A percentile compares a stretch with the other conserved stretches of the same genome.
phyloP scores from a whole-genome alignment of 371 early-diverging fungal species.

The Actinomucor elegans region DNA sequence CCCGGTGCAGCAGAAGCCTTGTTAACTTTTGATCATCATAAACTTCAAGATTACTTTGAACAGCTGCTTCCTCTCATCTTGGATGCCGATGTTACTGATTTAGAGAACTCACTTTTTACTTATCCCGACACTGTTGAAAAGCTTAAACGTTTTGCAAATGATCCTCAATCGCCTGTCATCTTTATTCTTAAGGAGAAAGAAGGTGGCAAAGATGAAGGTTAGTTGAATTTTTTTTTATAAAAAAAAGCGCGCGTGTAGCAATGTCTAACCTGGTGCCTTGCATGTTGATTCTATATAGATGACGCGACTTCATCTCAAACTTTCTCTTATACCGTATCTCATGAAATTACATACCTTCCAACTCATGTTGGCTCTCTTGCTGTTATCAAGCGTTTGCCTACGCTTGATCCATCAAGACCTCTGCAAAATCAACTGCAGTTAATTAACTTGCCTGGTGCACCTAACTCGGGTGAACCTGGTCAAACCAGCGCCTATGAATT shows the following conservation, averaged over 20 bases:
- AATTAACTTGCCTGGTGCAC: constrained; percentile 91
- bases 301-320: constrained; percentile 33
- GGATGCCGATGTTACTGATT: constrained; percentile 65
- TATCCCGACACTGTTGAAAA: constrained; percentile 73
- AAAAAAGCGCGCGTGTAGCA: too few relatives aligned
- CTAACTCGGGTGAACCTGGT: constrained; percentile 53
- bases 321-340: constrained; percentile 67
- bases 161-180: constrained; percentile 73
- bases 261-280: neutral
- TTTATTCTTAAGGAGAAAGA: constrained; percentile 81
- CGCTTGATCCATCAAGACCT: constrained; percentile 75
- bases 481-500: constrained; percentile 86
- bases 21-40: constrained; percentile 55
- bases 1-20: constrained; percentile 16
- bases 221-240: constrained; percentile 1
- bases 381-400: constrained; percentile 82
- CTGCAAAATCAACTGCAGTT: constrained; percentile 85
- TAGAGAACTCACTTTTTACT: constrained; percentile 60
- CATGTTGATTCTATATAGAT: constrained; percentile 21
- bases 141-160: constrained; percentile 78
- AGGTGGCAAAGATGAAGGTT: constrained; percentile 56
- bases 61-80: constrained; percentile 73
- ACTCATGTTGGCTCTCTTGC: constrained; percentile 83
- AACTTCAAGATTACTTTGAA: constrained; percentile 69
- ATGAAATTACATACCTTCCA: constrained; percentile 75